Evolutionary conservation across 345 rosid species (phyloP).

Genomic region (Geranium rotundifolium): DNA sequence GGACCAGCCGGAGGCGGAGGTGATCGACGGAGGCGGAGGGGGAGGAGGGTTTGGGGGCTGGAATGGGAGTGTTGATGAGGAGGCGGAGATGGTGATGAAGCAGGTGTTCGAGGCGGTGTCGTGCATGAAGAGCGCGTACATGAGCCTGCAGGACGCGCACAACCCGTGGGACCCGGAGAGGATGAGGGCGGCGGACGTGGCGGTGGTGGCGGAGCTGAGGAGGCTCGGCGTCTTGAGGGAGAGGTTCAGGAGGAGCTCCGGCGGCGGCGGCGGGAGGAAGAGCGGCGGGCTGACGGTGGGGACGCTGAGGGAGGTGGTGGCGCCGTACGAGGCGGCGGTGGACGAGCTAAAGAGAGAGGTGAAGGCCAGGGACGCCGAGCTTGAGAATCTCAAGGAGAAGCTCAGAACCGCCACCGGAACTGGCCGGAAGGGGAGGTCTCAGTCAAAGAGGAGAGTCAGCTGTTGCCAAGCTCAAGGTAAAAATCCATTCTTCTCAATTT

Average conservation of each 20-base stretch:
- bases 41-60: conserved; percentile 8
- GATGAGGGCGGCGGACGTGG: conserved; percentile 74
- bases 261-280: conserved; percentile 20
- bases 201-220: conserved; percentile 71
- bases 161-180: conserved; percentile 93
- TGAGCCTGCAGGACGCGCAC: conserved; percentile 73
- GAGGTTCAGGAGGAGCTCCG: conserved; percentile 50
- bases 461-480: conserved; percentile 42
- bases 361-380: conserved; percentile 55
- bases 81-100: conserved; percentile 49
- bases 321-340: conserved; percentile 84
- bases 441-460: conserved; percentile 62
- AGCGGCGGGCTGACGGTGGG: conserved; percentile 26
- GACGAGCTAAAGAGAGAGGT: conserved; percentile 79
- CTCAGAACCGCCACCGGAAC: conserved; percentile 23
- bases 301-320: conserved; percentile 72
- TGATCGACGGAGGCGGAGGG: background rate
- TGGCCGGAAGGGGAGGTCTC: conserved; percentile 51
- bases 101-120: conserved; percentile 68
- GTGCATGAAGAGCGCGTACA: conserved; percentile 66
- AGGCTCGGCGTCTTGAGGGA: conserved; percentile 59
- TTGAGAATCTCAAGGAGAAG: conserved; percentile 73
- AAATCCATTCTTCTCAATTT: background rate
- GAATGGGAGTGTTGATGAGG: conserved; percentile 16
- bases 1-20: background rate